Evolutionary conservation across 2,329 filamentous ascomycete species (phyloP), one percentile per base, ranked within the genome.

Genomic region (Thermoascus crustaceus): DNA sequence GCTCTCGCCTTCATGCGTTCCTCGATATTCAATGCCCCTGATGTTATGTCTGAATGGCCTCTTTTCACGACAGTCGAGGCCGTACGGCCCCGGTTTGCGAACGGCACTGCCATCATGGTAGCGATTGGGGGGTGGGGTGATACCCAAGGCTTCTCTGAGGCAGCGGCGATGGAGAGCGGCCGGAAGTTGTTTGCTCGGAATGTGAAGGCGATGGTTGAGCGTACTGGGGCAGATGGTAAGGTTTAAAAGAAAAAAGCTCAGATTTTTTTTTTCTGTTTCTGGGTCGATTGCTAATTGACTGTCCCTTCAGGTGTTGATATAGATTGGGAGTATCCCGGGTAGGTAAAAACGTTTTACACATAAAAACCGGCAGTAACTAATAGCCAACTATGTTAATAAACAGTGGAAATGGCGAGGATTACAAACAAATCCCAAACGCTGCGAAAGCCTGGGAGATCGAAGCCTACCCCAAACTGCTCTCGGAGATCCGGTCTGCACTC

Each of bases 41-140:
- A 57, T 7, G 41, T 42, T n/a, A n/a, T n/a, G 7, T 38, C 47
- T 10, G 37, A 35, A 3, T 76, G 70, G 60, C 68, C 71, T 0
- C 54, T 80, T 4, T 78, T 78, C 46, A 72, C 68, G 3, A 66
- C 64, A 2, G 64, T 79, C 2, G 49, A 52, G 3, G 53, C 64
- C 8, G 64, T 70, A 9, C 71, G 76, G 4, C 39, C 50, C 11
- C 60, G 66, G 35, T 76, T 80, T 40, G 57, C 58, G 0, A 18
- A 25, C 4, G 63, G 60, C 13, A 75, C 76, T 16, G 75, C 76
- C 40, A 57, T 84, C 29, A 70, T 80, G 60, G 66, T 84, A 27
- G 78, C 80, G 14, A 75, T 85, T 44, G 80, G 80, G 4, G 80
- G 80, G 30, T 85, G 80, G 80, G 78, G 78, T 0, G 75, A 82